Conservation (phyloP, 345 rosid species). For the Hibiscus tridactylites region DNA sequence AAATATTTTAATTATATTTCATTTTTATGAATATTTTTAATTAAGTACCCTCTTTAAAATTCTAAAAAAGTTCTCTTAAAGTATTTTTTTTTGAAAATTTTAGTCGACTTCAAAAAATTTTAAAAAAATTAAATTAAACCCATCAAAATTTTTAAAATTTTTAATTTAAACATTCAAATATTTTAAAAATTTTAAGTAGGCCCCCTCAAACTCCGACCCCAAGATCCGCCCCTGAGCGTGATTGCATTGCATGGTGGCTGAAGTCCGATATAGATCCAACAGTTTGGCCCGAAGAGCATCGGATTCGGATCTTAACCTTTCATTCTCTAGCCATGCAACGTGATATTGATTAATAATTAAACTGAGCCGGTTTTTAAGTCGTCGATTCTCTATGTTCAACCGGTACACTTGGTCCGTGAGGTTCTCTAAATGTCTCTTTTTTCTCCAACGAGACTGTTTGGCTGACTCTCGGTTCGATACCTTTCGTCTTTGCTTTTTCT, state of each 20-base stretch:
- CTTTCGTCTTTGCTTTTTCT: slow-evolving; percentile 58
- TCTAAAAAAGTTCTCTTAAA: too few relatives aligned
- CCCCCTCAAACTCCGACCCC: too few relatives aligned
- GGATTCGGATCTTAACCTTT: slow-evolving; percentile 48
- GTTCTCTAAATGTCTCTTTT: slow-evolving; percentile 63
- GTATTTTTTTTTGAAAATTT: too few relatives aligned
- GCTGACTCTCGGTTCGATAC: slow-evolving; percentile 88
- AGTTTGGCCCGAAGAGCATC: slow-evolving; percentile 37
- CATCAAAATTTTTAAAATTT: too few relatives aligned
- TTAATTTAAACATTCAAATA: too few relatives aligned
- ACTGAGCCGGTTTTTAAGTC: slow-evolving; percentile 42
- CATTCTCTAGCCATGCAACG: slow-evolving; percentile 39
- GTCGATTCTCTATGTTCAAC: slow-evolving; percentile 43
- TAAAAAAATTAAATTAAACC: too few relatives aligned
- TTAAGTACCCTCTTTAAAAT: too few relatives aligned
- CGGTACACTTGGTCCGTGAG: slow-evolving; percentile 36
- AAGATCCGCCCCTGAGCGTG: too few relatives aligned
- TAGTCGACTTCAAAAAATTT: too few relatives aligned
- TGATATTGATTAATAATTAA: slow-evolving; percentile 29
- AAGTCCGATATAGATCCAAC: slow-evolving; percentile 30
- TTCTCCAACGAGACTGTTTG: slow-evolving; percentile 65
- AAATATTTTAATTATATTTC: too few relatives aligned
- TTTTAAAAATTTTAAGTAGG: too few relatives aligned
- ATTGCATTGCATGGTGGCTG: slow-evolving; percentile 40
- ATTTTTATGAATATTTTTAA: too few relatives aligned